Base-by-base conservation (phyloP, 148 eudicot genomes). In the Amaranthus palmeri region DNA sequence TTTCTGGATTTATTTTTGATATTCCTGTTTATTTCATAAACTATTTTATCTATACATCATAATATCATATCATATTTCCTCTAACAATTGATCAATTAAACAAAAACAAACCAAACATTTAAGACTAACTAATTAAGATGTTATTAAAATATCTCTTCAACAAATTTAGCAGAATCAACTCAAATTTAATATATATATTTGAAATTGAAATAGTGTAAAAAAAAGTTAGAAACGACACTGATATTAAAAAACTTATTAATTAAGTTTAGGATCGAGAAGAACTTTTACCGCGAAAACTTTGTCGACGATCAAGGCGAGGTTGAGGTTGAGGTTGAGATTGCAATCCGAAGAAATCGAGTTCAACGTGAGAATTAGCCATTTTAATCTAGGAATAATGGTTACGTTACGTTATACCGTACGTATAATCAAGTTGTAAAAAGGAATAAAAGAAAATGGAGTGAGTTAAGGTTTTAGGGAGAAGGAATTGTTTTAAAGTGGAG, bases 1-100 rank as follows among this genome's bases (percentile, higher is more conserved):
- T 70, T 56, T 88, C 87, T 2, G 96, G 93, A 54, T 84, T 84
- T 7, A 91, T 80, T 85, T 87, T 91, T 2, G 93, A 84, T 12
- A 88, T 82, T 3, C 69, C 88, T 54, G 72, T 54, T 43, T 70
- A 78, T 40, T 69, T 77, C 88, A 81, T 60, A 65, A 77, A 10
- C 25, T 47, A 67, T 2, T 54, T 15, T 3, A 15, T 46, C 2
- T 0, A 65, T 3, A 51, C 1, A 72, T 25, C 7, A n/a, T n/a
- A n/a, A n/a, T n/a, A n/a, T n/a, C n/a, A n/a, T n/a, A n/a, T n/a
- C n/a, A 25, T 25, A 25, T 25, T 25, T 25, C 36, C 36, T 25
- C 36, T 25, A 25, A 25, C 36, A 25, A 25, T 25, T 25, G 36
- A 25, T 25, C 36, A 25, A 25, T 25, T 25, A 25, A 25, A 25